These are phyloP conservation scores for Fibroporia radiculosa DNA, from an alignment of 768 basidiomycete genomes.

Conservation along the genomic window DNA sequence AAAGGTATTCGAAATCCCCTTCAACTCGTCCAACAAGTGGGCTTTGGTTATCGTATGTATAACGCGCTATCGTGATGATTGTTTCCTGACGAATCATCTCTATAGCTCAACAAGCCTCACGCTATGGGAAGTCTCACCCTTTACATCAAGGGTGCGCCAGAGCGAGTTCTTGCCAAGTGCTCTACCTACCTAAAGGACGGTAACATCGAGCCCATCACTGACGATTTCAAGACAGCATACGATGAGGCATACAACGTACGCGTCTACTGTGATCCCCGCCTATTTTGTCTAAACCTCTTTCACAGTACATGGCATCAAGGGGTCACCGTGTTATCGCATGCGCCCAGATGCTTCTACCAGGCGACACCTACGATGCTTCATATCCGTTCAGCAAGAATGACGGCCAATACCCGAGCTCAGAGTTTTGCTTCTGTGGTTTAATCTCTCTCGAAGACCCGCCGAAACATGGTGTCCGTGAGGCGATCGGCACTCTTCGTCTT, in stretches of 20 bases:
- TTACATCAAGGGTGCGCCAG: slow-evolving; percentile 65
- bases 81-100: background rate
- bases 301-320: slow-evolving; percentile 71
- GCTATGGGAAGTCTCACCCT: slow-evolving; percentile 38
- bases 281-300: background rate
- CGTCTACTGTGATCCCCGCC: background rate
- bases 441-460: slow-evolving; percentile 66
- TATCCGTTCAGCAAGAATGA: slow-evolving; percentile 50
- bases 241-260: slow-evolving; percentile 57
- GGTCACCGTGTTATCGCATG: slow-evolving; percentile 72
- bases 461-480: slow-evolving; percentile 65
- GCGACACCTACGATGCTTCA: slow-evolving; percentile 36
- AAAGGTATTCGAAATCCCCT: slow-evolving; percentile 69
- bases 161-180: slow-evolving; percentile 60
- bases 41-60: slow-evolving; percentile 54
- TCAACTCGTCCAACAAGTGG: slow-evolving; percentile 72
- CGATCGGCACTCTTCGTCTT: slow-evolving; percentile 60
- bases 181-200: slow-evolving; percentile 52
- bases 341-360: slow-evolving; percentile 49
- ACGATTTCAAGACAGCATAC: slow-evolving; percentile 45
- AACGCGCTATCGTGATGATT: background rate
- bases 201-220: slow-evolving; percentile 37
- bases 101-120: slow-evolving; percentile 50
- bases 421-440: slow-evolving; percentile 59
- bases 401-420: slow-evolving; percentile 41